These are phyloP conservation scores for Candida arabinofermentans DNA, from an alignment of 805 yeast species.

Conservation along the genomic window DNA sequence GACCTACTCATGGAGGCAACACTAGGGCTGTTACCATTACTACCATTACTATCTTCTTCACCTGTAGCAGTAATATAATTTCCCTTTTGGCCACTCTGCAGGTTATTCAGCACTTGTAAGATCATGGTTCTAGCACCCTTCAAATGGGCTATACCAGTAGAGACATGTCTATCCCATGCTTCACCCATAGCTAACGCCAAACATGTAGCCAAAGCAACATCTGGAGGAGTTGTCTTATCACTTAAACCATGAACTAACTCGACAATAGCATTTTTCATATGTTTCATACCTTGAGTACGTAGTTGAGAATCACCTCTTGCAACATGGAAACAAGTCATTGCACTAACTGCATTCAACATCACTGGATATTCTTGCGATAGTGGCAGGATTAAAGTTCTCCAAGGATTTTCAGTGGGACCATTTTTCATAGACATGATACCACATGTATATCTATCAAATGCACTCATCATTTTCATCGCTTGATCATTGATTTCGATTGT, in stretches of 20 bases:
- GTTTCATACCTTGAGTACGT: slow-evolving; percentile 46
- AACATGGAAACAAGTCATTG: slow-evolving; percentile 64
- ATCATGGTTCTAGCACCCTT: slow-evolving; percentile 65
- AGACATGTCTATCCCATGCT: slow-evolving; percentile 63
- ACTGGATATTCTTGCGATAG: slow-evolving; percentile 52
- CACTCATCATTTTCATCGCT: slow-evolving; percentile 26
- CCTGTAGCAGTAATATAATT: slow-evolving; percentile 5
- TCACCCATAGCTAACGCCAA: slow-evolving; percentile 61
- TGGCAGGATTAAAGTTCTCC: slow-evolving; percentile 58
- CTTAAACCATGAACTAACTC: slow-evolving; percentile 56
- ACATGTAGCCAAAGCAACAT: slow-evolving; percentile 64
- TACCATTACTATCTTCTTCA: slow-evolving; percentile 1
- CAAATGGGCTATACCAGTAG: slow-evolving; percentile 66
- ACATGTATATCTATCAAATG: slow-evolving; percentile 45
- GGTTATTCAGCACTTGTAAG: slow-evolving; percentile 37
- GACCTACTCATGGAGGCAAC: background rate
- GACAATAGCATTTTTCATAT: slow-evolving; percentile 57
- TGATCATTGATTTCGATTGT: slow-evolving; percentile 28
- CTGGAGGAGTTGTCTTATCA: slow-evolving; percentile 47
- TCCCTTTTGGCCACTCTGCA: slow-evolving; percentile 13
- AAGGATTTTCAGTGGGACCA: slow-evolving; percentile 64
- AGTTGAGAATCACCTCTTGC: slow-evolving; percentile 42
- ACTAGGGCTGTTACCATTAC: background rate
- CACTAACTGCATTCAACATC: slow-evolving; percentile 56
- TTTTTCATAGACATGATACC: slow-evolving; percentile 59